Conservation (phyloP, 2,329 filamentous ascomycete genomes). For the Macrophomina phaseolina region DNA sequence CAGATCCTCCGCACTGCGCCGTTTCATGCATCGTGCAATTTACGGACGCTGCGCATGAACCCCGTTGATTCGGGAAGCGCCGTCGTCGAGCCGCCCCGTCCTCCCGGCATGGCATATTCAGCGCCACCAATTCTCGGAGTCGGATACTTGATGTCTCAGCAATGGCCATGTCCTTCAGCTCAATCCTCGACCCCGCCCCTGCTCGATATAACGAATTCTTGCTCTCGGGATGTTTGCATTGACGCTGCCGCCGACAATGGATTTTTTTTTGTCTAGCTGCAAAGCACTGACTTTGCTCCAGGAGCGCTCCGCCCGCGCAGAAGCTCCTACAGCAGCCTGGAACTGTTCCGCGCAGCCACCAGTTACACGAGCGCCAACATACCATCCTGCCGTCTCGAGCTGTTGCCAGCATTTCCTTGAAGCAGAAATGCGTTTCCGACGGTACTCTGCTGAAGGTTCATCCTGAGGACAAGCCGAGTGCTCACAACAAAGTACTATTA, state of each 20-base stretch:
- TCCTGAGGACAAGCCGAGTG: not conserved
- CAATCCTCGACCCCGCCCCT: not conserved
- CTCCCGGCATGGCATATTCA: too few species aligned
- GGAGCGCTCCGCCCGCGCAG: not conserved
- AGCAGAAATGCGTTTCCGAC: not conserved
- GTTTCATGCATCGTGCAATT: not conserved
- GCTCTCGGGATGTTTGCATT: not conserved
- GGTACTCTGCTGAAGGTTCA: not conserved
- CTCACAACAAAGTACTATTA: not conserved
- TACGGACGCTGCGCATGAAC: not conserved
- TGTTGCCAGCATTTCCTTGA: not conserved
- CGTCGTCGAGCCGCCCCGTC: not conserved
- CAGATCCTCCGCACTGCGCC: not conserved
- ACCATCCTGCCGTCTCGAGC: not conserved
- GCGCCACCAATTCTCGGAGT: too few species aligned
- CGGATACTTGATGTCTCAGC: too few species aligned
- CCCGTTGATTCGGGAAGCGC: not conserved
- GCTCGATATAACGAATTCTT: slow-evolving; percentile 18
- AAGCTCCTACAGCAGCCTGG: slow-evolving; percentile 3
- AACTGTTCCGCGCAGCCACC: slow-evolving; percentile 5
- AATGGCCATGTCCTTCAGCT: too few species aligned
- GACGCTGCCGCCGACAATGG: not conserved
- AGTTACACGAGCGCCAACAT: slow-evolving; percentile 5
- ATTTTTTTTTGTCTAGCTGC: not conserved
- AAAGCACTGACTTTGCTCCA: not conserved